phyloP scores from a whole-genome alignment of 1,139 yeast genomes.

The Candida tunisiensis region DNA sequence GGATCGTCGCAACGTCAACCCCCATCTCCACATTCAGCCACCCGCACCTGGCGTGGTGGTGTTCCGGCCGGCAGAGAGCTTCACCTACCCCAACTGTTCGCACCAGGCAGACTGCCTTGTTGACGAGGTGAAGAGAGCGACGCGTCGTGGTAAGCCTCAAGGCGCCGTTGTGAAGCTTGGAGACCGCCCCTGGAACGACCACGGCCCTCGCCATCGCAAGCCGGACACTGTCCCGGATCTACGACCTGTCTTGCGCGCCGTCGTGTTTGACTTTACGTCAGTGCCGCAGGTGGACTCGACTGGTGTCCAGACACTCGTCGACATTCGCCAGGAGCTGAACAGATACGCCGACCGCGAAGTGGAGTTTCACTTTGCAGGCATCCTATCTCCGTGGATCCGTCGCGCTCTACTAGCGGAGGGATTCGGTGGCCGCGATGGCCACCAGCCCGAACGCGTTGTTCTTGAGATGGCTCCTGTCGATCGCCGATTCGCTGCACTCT shows the following conservation, averaged over 20 bases:
- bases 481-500: not conserved
- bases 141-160: constrained; percentile 37
- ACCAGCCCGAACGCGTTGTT: not conserved
- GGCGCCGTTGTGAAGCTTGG: constrained; percentile 24
- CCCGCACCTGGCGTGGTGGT: constrained; percentile 91
- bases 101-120: constrained; percentile 52
- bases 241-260: constrained; percentile 51
- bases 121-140: constrained; percentile 46
- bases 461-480: too few species aligned
- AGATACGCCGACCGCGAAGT: constrained; percentile 69
- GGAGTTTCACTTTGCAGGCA: constrained; percentile 80
- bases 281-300: constrained; percentile 68
- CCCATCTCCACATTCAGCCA: constrained; percentile 38
- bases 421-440: constrained; percentile 36
- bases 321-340: constrained; percentile 55
- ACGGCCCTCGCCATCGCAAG: constrained; percentile 36
- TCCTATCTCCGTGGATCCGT: constrained; percentile 74
- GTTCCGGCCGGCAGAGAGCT: constrained; percentile 67
- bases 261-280: constrained; percentile 68
- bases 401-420: constrained; percentile 63
- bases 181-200: constrained; percentile 85
- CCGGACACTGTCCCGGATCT: constrained; percentile 21
- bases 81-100: constrained; percentile 69
- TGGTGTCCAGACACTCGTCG: constrained; percentile 62
- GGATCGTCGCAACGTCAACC: constrained; percentile 37